Evolutionary conservation across 2,329 filamentous ascomycete species (phyloP), one percentile per base, ranked within the genome.

Genomic region (Botrytis tulipae): DNA sequence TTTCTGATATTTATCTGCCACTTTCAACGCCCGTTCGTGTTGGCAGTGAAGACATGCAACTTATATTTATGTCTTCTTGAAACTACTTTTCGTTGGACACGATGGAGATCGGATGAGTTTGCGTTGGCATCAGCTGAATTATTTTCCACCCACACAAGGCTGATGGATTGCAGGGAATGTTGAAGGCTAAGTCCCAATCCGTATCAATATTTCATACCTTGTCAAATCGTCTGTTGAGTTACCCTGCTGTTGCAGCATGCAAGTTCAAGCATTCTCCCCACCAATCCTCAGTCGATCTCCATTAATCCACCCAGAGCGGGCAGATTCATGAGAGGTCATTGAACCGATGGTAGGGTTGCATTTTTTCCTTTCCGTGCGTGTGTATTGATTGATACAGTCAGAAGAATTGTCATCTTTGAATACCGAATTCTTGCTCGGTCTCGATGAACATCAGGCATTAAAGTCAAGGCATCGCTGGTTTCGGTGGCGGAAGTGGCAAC

Each of bases 401-500:
- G 65, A 73, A 57, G 54, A 57, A 61, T 54, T 57, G 46, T 61
- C 40, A 60, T 40, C 63, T 62, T 20, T 65, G 37, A 48, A 66
- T 25, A 51, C 69, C 54, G 62, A 51, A 29, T 51, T 63, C 37
- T 54, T 61, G 35, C 60, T 75, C 73, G 72, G 70, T 42, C 66
- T 44, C 74, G 66, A 69, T 72, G 59, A 59, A 71, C 40, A 57
- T 59, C 57, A 74, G 63, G 73, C 63, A 71, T 68, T 61, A 71
- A 51, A 70, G 67, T 60, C 54, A 68, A 57, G 62, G 46, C 16
- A 32, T 57, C 67, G 70, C 74, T 69, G 63, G 73, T 69, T 60
- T 74, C 59, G 57, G 46, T 59, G 75, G 70, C 61, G 59, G 69
- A 72, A 71, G 71, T 75, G 74, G 72, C 73, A 62, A 68, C 22